Evolutionary conservation across 2,329 filamentous ascomycete genomes (phyloP), one percentile per base, ranked within the genome.

Genomic region (Penicillium sp.): DNA sequence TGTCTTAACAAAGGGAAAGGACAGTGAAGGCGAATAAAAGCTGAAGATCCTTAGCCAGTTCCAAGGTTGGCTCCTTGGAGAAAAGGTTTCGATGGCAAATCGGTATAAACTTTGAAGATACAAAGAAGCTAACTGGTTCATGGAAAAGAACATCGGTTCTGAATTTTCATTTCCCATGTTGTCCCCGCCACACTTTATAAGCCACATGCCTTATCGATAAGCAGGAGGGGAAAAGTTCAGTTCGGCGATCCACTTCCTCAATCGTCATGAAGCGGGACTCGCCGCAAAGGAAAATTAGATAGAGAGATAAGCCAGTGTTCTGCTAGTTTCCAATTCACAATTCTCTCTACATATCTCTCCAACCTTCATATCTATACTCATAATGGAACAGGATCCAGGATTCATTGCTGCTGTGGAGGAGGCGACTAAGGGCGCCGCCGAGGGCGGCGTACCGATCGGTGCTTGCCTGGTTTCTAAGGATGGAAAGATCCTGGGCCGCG

Each of bases 401-500:
- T 86, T 87, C 74, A 77, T 81, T 62, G 81, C 80, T 46, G 85
- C 85, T 37, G 69, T 87, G 16, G 80, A 83, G 60, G 83, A 87
- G 69, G 84, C 84, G 13, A 80, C 78, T 66, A 74, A 79, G 63
- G 81, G 84, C 51, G 77, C 75, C 51, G 72, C 74, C n/a, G 83
- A 87, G 71, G 84, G 83, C 50, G 84, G 84, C 45, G 80, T 86
- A 2, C 84, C 84, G 1, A 80, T 84, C 55, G 85, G 85, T 44
- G 84, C 84, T 44, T 82, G 79, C 57, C 79, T 93, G 26, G 82
- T 92, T n/a, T 83, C 85, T 39, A 83, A 82, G 55, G 84, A 90
- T 64, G 90, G 90, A 59, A 86, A 81, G 61, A 84, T 92, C 42
- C 79, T 92, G 4, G 89, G 89, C 19, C 80, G 83, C 57, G 89